These are phyloP conservation scores for Coemansia sp. DNA, from an alignment of 192 early-diverging fungal species.

Conservation along the genomic window DNA sequence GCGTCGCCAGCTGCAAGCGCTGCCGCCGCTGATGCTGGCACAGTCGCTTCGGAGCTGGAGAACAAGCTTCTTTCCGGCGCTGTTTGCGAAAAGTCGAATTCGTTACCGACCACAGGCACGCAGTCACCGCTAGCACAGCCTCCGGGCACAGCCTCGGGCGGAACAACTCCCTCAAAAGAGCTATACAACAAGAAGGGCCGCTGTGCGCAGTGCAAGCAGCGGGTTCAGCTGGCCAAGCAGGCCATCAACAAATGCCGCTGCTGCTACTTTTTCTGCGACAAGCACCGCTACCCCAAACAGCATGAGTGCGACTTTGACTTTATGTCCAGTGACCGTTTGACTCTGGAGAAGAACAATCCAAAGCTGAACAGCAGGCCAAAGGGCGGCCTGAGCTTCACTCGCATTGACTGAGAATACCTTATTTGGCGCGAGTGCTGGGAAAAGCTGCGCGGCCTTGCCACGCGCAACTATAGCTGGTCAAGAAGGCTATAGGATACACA, in stretches of 20 bases:
- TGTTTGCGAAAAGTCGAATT: conserved; percentile 15
- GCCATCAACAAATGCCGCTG: conserved; percentile 76
- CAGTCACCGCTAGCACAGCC: conserved; percentile 37
- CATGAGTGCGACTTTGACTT: conserved; percentile 81
- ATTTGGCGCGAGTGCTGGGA: background rate
- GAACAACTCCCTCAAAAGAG: conserved; percentile 47
- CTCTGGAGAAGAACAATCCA: conserved; percentile 71
- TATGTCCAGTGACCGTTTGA: conserved; percentile 66
- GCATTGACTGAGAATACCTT: conserved; percentile 50
- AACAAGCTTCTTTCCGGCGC: conserved; percentile 2
- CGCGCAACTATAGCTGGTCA: background rate
- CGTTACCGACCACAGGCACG: conserved; percentile 22
- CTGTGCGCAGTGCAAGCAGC: conserved; percentile 67
- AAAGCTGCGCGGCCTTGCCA: background rate
- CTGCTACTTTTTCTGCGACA: conserved; percentile 72
- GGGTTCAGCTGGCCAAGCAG: conserved; percentile 75
- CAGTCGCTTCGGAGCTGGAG: background rate
- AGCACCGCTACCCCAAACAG: conserved; percentile 66
- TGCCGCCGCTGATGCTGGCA: conserved; percentile 8
- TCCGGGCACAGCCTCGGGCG: conserved; percentile 31
- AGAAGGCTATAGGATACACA: no score
- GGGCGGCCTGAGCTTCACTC: conserved; percentile 72
- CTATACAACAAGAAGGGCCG: conserved; percentile 67
- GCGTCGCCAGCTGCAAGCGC: conserved; percentile 13
- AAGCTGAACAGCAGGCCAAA: conserved; percentile 70